Evolutionary conservation across 2,329 filamentous ascomycete species (phyloP), one percentile per base, ranked within the genome.

Genomic region (Dactylellina parvicollis): DNA sequence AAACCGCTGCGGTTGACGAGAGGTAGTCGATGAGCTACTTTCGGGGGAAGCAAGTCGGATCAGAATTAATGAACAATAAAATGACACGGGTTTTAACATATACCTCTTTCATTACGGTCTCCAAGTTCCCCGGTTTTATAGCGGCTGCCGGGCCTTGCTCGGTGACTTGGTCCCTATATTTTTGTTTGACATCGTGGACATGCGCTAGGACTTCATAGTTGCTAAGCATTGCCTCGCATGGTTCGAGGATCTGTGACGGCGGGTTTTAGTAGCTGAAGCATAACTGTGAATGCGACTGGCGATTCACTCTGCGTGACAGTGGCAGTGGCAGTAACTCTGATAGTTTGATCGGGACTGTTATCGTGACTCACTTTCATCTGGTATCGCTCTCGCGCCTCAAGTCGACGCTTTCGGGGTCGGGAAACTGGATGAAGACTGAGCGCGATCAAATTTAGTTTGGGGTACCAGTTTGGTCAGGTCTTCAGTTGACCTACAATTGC

Each of bases 161-260:
- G 77, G 86, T 83, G 49, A 75, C 67, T 26, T 76, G 64, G 36
- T 76, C 75, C 44, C 74, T 74, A 77, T 87, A 85, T 50, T 82
- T 81, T 62, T 82, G 80, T 56, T 83, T 83, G 77, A 87, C 85
- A 49, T 88, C 84, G 4, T 81, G 81, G 38, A 92, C 81, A 77
- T 91, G 89, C 65, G 85, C 83, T 77, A 88, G 88, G 75, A 92
- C 89, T 83, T 92, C 90, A 75, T 86, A 89, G 80, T 92, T 92
- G 79, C 87, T 87, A 78, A 92, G 83, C 42, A 89, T 84, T 3
- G 88, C 89, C 28, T 87, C 87, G 79, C 92, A 89, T 2, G 89
- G 83, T 78, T 90, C 89, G 77, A 92, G 82, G 78, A 92, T 86
- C 85, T 91, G 36, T 28, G 9, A 5, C 14, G 7, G 8, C 7